Conservation (phyloP, 352 stramenopile genomes). For the Globisporangium spinosum region DNA sequence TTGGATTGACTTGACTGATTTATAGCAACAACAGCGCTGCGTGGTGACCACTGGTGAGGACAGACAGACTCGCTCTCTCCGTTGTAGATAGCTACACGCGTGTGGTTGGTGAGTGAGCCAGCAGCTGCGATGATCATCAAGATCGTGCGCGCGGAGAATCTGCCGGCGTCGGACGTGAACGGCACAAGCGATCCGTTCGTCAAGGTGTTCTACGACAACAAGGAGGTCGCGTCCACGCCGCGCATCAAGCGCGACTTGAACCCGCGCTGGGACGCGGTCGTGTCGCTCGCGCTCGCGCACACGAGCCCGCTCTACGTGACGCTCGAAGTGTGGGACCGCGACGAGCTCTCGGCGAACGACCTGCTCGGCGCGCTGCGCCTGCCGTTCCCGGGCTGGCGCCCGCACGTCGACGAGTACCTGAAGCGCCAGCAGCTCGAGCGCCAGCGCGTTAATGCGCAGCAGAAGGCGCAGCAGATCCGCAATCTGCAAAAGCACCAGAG, state of each 20-base stretch:
- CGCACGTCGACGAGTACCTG: conserved; percentile 42
- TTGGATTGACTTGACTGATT: background rate
- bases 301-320: conserved; percentile 57
- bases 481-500: conserved; percentile 21
- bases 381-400: conserved; percentile 65
- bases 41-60: background rate
- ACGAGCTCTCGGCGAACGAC: conserved; percentile 68
- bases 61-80: background rate
- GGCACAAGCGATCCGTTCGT: conserved; percentile 77
- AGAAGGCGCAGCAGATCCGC: conserved; percentile 26
- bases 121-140: conserved; percentile 32
- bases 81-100: background rate
- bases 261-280: conserved; percentile 67
- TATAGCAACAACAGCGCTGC: background rate
- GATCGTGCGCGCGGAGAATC: conserved; percentile 71
- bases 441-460: conserved; percentile 24
- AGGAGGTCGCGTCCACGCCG: conserved; percentile 66
- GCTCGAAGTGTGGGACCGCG: conserved; percentile 72
- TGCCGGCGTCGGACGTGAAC: conserved; percentile 55
- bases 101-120: background rate
- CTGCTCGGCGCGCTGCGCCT: conserved; percentile 64
- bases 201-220: conserved; percentile 66
- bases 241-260: conserved; percentile 69
- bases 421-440: conserved; percentile 28
- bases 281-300: conserved; percentile 53